A percentile compares a stretch with the other conserved stretches of the same genome.
Evolutionary conservation across 1,284 basidiomycete genomes (phyloP).

Genomic region (Leccinum variabile): DNA sequence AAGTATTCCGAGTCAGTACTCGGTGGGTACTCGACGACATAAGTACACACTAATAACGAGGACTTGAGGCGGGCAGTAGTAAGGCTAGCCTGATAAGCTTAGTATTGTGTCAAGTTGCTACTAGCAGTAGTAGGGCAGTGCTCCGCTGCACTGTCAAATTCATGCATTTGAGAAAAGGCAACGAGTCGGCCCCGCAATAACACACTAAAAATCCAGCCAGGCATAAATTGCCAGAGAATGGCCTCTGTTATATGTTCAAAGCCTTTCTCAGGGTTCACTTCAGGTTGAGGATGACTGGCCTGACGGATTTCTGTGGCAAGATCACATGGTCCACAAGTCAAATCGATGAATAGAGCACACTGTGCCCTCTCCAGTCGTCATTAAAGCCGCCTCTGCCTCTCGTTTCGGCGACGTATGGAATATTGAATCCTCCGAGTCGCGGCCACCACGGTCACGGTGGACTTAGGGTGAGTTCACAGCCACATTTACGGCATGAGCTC

Average conservation of each 20-base stretch:
- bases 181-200: not conserved
- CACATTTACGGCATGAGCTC: slow-evolving; percentile 35
- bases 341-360: not conserved
- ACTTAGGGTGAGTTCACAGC: slow-evolving; percentile 21
- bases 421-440: not conserved
- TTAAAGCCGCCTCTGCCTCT: not conserved
- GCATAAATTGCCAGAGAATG: not conserved
- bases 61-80: not conserved
- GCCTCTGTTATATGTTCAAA: not conserved
- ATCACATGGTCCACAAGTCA: not conserved
- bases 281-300: not conserved
- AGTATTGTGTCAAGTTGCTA: not conserved
- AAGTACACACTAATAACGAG: not conserved
- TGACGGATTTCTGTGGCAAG: not conserved
- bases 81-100: not conserved
- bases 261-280: not conserved
- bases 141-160: not conserved
- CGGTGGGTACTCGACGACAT: not conserved
- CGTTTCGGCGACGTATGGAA: not conserved
- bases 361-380: not conserved
- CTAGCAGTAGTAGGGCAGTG: not conserved
- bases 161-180: not conserved
- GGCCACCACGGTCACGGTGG: not conserved
- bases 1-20: not conserved
- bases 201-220: not conserved